Percentiles rank a stretch among this genome's conserved stretches.
These are phyloP conservation scores for Termitomyces sp. DNA, from an alignment of 768 basidiomycete species.

Conservation along the genomic window DNA sequence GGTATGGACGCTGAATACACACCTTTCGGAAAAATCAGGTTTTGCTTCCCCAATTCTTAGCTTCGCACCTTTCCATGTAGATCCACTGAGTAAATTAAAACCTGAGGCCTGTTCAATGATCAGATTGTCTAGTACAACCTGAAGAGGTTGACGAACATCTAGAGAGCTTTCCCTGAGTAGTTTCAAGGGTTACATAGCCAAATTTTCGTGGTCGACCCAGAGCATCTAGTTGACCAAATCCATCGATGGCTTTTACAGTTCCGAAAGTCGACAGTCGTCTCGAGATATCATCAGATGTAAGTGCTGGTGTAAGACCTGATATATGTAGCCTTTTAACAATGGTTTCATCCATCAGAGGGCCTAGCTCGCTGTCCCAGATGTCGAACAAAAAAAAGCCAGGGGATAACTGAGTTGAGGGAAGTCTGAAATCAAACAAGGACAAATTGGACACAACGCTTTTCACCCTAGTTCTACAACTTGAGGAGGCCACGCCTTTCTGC, in stretches of 20 bases:
- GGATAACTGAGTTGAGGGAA: neutral
- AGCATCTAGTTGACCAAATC: constrained; percentile 58
- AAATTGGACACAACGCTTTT: neutral
- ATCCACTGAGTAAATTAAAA: constrained; percentile 70
- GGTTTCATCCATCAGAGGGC: constrained; percentile 8
- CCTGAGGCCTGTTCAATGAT: constrained; percentile 56
- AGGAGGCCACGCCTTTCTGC: too few relatives aligned
- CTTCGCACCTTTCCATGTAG: constrained; percentile 86
- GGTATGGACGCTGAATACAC: constrained; percentile 6
- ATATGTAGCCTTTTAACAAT: constrained; percentile 64
- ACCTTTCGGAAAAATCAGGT: constrained; percentile 67
- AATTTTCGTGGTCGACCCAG: constrained; percentile 67
- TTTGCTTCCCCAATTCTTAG: constrained; percentile 81
- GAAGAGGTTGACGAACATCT: constrained; percentile 46
- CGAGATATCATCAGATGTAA: constrained; percentile 52
- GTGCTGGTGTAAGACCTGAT: constrained; percentile 67
- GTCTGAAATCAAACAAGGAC: neutral
- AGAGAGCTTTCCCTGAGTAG: constrained; percentile 49
- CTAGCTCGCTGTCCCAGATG: neutral
- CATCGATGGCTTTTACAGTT: constrained; percentile 61
- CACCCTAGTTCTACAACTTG: too few relatives aligned
- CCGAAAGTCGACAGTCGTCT: constrained; percentile 62
- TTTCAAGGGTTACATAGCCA: constrained; percentile 69
- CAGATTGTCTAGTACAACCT: neutral
- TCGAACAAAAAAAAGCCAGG: neutral